These are phyloP conservation scores for Gloeostereum incarnatum DNA, from an alignment of 768 basidiomycete species.

Conservation along the genomic window DNA sequence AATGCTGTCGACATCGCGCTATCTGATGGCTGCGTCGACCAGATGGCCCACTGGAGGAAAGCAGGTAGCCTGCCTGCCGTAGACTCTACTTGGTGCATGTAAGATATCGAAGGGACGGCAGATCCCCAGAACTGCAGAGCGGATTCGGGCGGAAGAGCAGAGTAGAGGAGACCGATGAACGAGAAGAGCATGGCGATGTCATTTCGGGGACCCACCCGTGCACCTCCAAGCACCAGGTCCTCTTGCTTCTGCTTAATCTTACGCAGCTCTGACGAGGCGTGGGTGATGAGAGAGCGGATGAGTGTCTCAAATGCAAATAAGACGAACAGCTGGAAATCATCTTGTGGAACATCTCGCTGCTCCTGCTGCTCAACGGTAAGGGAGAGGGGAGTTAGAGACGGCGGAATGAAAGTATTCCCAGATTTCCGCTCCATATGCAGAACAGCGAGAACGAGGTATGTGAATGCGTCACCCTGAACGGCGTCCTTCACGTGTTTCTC, in stretches of 20 bases:
- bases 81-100: conserved; percentile 53
- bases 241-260: conserved; percentile 90
- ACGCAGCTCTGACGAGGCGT: conserved; percentile 72
- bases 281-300: conserved; percentile 60
- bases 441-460: conserved; percentile 55
- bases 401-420: conserved; percentile 20
- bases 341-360: conserved; percentile 31
- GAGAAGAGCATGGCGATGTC: conserved; percentile 81
- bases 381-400: conserved; percentile 22
- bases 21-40: conserved; percentile 73
- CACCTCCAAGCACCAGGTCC: conserved; percentile 59
- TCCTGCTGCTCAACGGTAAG: conserved; percentile 31
- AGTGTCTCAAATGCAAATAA: conserved; percentile 63
- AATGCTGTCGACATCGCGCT: conserved; percentile 66
- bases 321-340: conserved; percentile 45
- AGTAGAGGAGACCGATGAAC: conserved; percentile 76
- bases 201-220: conserved; percentile 51
- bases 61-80: conserved; percentile 54
- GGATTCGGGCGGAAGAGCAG: conserved; percentile 61
- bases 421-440: conserved; percentile 42
- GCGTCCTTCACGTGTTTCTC: conserved; percentile 79
- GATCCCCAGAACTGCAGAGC: conserved; percentile 86
- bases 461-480: conserved; percentile 76
- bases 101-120: conserved; percentile 37
- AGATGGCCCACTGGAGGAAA: conserved; percentile 87